phyloP scores from a whole-genome alignment of 257 asterid species.

The Rauvolfia tetraphylla region DNA sequence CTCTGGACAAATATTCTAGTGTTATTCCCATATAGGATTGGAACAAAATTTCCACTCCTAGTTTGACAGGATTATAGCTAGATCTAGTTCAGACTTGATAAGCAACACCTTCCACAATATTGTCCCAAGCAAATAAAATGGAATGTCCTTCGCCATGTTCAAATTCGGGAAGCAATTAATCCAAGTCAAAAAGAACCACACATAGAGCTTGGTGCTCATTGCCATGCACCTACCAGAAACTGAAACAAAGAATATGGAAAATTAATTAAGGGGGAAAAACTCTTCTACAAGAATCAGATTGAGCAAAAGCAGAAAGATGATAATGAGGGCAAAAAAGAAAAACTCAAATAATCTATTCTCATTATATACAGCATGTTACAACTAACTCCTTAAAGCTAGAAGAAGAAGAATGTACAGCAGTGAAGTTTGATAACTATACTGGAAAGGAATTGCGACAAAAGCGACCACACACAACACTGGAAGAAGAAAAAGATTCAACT shows the following conservation, averaged over 20 bases:
- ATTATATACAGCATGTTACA: slow-evolving; percentile 54
- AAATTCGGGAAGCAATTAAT: background rate
- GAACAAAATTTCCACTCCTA: background rate
- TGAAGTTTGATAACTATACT: slow-evolving; percentile 21
- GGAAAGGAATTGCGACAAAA: slow-evolving; percentile 20
- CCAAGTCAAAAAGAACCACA: background rate
- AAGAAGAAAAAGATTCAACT: slow-evolving; percentile 14
- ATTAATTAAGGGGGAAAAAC: too few species aligned
- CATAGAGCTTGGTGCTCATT: background rate
- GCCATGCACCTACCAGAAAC: background rate
- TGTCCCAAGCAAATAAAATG: background rate
- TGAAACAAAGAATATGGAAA: too few species aligned
- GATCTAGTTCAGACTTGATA: background rate
- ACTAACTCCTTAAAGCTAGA: slow-evolving; percentile 35
- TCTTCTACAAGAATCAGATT: too few species aligned
- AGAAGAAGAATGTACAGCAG: slow-evolving; percentile 50
- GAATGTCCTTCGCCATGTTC: background rate
- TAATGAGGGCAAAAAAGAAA: slow-evolving; percentile 11
- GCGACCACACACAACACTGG: slow-evolving; percentile 40
- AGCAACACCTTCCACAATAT: too few species aligned
- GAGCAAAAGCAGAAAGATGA: background rate
- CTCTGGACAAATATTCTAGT: background rate
- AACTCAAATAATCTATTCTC: slow-evolving; percentile 34
- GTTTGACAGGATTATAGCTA: background rate
- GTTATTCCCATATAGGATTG: background rate